Percentiles rank a stretch among this genome's conserved stretches.
Evolutionary conservation across 192 early-diverging fungal species (phyloP).

Genomic region (Coemansia sp.): DNA sequence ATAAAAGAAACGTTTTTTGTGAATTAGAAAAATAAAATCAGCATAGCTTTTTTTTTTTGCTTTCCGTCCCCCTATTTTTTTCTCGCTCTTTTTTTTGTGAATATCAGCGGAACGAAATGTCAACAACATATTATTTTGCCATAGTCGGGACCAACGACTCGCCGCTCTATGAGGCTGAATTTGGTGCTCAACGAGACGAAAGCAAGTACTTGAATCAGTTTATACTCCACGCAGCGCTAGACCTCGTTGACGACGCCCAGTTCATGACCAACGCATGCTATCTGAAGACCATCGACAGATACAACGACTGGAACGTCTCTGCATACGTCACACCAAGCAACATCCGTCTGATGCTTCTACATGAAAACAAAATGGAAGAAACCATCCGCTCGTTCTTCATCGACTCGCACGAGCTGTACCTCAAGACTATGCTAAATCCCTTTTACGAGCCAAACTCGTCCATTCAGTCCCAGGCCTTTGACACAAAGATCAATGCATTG

Average conservation of each 20-base stretch:
- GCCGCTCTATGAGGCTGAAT: conserved; percentile 94
- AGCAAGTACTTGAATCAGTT: conserved; percentile 97
- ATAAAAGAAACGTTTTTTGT: not conserved
- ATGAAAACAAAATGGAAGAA: conserved; percentile 62
- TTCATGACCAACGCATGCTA: conserved; percentile 89
- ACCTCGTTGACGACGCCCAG: conserved; percentile 94
- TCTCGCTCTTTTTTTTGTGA: not conserved
- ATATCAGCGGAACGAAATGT: not conserved
- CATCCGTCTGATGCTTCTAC: conserved; percentile 69
- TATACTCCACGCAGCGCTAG: conserved; percentile 93
- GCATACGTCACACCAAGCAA: conserved; percentile 90
- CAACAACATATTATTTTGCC: conserved; percentile 5
- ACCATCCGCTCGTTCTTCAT: conserved; percentile 62
- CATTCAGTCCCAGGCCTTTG: conserved; percentile 79
- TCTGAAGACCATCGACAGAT: conserved; percentile 90
- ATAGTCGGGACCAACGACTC: conserved; percentile 81
- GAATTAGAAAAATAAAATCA: not conserved
- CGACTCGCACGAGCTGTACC: conserved; percentile 49
- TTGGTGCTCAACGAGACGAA: conserved; percentile 60
- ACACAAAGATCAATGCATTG: conserved; percentile 72
- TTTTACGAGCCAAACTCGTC: conserved; percentile 85
- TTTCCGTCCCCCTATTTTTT: not conserved
- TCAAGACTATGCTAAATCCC: conserved; percentile 79
- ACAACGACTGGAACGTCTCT: conserved; percentile 92
- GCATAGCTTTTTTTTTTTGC: not conserved